Conservation (phyloP, 768 basidiomycete species). For the Trametes villosa region DNA sequence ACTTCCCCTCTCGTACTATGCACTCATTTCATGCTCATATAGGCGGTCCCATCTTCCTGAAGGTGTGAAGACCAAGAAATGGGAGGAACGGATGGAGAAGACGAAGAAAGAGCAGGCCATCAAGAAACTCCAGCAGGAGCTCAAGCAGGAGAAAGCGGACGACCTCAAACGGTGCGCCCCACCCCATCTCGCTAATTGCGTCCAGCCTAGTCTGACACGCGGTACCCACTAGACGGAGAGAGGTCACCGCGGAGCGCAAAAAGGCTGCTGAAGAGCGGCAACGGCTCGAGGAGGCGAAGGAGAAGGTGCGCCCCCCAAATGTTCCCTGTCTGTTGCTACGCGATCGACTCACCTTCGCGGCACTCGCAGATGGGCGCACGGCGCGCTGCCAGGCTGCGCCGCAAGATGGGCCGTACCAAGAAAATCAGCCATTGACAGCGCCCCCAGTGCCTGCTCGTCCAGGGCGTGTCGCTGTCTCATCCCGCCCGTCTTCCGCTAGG, state of each 20-base stretch:
- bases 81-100: conserved; percentile 72
- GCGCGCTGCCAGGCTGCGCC: conserved; percentile 73
- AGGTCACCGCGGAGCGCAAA: conserved; percentile 72
- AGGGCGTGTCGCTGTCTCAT: background rate
- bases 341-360: conserved; percentile 11
- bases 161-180: conserved; percentile 61
- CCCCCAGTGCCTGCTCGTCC: background rate
- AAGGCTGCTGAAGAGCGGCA: conserved; percentile 73
- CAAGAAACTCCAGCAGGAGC: conserved; percentile 72
- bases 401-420: conserved; percentile 76
- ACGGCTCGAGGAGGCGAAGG: conserved; percentile 65
- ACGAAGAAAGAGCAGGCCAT: conserved; percentile 67
- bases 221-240: conserved; percentile 53
- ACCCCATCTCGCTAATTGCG: background rate
- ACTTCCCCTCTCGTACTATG: conserved; percentile 43
- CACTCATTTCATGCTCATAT: conserved; percentile 18
- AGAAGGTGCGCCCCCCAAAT: conserved; percentile 47
- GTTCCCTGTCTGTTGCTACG: conserved; percentile 6
- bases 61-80: conserved; percentile 67
- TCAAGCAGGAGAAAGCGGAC: conserved; percentile 76
- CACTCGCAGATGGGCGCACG: conserved; percentile 72
- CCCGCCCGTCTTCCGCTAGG: background rate
- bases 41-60: conserved; percentile 72
- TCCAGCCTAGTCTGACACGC: background rate
- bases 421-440: conserved; percentile 73